A percentile compares a stretch with the other conserved stretches of the same genome.
Evolutionary conservation across 371 early-diverging fungal species (phyloP).

Genomic region (Apophysomyces sp.): DNA sequence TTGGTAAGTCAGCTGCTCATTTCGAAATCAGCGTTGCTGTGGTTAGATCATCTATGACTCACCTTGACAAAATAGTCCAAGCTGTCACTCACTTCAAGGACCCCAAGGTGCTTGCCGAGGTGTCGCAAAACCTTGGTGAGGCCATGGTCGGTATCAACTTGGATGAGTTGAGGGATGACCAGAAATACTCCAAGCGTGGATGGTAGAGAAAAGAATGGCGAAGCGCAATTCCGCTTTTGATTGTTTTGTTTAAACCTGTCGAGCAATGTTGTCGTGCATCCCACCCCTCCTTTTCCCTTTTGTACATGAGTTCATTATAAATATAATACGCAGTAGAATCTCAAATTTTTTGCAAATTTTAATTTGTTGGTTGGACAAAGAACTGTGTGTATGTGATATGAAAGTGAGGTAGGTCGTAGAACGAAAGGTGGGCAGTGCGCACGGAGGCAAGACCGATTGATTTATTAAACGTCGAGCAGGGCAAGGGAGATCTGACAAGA

Average conservation of each 20-base stretch:
- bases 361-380: background rate
- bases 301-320: background rate
- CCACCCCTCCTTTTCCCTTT: background rate
- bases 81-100: slow-evolving; percentile 96
- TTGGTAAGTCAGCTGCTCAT: slow-evolving; percentile 37
- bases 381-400: background rate
- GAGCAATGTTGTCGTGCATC: background rate
- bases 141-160: slow-evolving; percentile 96
- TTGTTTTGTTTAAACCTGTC: background rate
- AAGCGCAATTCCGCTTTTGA: background rate
- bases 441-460: no score
- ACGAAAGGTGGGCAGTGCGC: no score
- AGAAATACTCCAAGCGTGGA: slow-evolving; percentile 75
- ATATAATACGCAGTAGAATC: background rate
- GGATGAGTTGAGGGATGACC: slow-evolving; percentile 64
- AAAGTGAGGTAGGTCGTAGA: no score
- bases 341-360: background rate
- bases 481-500: background rate
- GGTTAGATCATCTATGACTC: background rate
- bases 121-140: slow-evolving; percentile 93
- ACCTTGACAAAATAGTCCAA: slow-evolving; percentile 56
- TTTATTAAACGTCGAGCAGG: background rate
- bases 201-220: slow-evolving; percentile 51
- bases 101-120: slow-evolving; percentile 84
- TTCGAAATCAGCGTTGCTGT: background rate